Conservation (phyloP, 257 asterid species). For the Parsonsia alboflavescens region DNA sequence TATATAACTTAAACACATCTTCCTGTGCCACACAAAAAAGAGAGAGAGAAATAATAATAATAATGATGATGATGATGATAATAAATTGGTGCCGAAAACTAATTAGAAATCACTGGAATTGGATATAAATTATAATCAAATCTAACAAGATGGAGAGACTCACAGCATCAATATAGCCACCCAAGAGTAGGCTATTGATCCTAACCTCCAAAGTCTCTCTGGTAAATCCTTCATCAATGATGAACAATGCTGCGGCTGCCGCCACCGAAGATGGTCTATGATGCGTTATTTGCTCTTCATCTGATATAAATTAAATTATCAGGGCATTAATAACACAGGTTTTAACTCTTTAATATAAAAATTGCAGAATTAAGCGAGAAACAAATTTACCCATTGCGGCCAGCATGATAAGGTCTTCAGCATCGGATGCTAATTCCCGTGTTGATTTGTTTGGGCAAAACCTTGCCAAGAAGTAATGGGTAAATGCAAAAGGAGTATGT, state of each 20-base stretch:
- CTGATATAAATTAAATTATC: constrained; percentile 2
- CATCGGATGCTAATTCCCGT: constrained; percentile 19
- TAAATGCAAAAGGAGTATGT: constrained; percentile 49
- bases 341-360: too few species aligned
- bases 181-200: constrained; percentile 26
- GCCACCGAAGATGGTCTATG: constrained; percentile 49
- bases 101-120: background rate
- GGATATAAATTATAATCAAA: background rate
- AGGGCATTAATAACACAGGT: too few species aligned
- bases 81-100: background rate
- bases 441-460: constrained; percentile 15
- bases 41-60: background rate
- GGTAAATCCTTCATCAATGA: constrained; percentile 33
- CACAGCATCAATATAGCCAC: constrained; percentile 31
- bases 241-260: constrained; percentile 63
- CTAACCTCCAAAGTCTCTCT: constrained; percentile 32
- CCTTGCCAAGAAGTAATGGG: constrained; percentile 35
- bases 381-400: constrained; percentile 35
- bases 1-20: constrained; percentile 36
- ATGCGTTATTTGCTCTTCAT: constrained; percentile 31
- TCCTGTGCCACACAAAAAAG: constrained; percentile 31
- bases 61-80: too few species aligned
- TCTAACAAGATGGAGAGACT: constrained; percentile 21
- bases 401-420: constrained; percentile 23
- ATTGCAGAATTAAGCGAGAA: too few species aligned